A percentile compares a stretch with the other conserved stretches of the same genome.
Evolutionary conservation across 352 stramenopile species (phyloP).

Genomic region (Phytopythium vexans): DNA sequence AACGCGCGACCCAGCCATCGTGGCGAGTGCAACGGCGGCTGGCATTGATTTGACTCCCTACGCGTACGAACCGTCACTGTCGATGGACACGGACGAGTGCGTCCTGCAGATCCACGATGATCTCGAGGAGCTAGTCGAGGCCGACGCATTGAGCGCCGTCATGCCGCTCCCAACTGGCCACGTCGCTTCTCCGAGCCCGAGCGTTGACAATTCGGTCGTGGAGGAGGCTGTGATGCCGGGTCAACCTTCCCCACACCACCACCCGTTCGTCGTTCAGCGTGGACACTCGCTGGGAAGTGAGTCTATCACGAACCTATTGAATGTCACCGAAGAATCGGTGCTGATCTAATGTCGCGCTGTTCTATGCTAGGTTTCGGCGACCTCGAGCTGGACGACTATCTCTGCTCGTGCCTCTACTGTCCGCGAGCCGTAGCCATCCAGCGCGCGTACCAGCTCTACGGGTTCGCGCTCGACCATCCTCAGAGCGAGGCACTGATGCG

Average conservation of each 20-base stretch:
- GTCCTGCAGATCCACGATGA: slow-evolving; percentile 14
- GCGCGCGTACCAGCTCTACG: slow-evolving; percentile 37
- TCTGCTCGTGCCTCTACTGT: slow-evolving; percentile 65
- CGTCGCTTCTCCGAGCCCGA: background rate
- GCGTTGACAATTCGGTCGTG: background rate
- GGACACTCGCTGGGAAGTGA: background rate
- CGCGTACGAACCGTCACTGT: slow-evolving; percentile 14
- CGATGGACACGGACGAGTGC: slow-evolving; percentile 18
- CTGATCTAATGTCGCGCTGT: no score
- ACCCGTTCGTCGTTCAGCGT: slow-evolving; percentile 1
- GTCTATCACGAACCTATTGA: background rate
- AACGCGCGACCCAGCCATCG: background rate
- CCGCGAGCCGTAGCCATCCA: slow-evolving; percentile 47
- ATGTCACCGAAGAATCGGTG: no score
- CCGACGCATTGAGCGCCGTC: background rate
- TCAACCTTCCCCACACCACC: background rate
- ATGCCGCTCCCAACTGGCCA: no score
- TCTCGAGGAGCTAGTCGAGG: slow-evolving; percentile 5
- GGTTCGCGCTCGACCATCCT: slow-evolving; percentile 28
- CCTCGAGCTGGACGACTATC: slow-evolving; percentile 40
- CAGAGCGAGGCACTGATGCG: slow-evolving; percentile 35
- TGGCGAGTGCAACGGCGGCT: background rate
- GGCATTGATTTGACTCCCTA: slow-evolving; percentile 5
- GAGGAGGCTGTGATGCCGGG: background rate
- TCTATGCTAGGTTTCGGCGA: background rate